Evolutionary conservation across 169 alveolate genomes (phyloP).

Genomic region (Eimeria necatrix): DNA sequence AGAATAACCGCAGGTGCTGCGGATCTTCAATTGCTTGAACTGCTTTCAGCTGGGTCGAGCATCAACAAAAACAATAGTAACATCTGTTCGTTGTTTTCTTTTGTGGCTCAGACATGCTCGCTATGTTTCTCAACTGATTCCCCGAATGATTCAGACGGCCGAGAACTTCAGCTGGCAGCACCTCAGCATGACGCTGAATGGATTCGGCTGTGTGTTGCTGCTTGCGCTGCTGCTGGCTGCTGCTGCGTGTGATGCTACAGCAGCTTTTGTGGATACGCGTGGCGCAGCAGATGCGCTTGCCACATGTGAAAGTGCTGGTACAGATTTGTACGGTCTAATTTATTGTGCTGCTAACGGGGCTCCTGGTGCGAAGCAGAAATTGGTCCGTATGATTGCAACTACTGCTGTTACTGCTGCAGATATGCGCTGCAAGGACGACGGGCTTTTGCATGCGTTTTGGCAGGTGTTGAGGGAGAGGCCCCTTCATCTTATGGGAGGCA

Average conservation of each 20-base stretch:
- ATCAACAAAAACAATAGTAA: neutral
- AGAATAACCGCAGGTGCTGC: neutral
- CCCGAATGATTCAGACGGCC: slow-evolving; percentile 9
- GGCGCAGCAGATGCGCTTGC: neutral
- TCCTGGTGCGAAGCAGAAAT: neutral
- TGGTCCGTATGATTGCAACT: neutral
- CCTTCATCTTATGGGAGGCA: slow-evolving; percentile 17
- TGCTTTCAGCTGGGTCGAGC: neutral
- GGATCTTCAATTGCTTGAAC: neutral
- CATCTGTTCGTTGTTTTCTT: neutral
- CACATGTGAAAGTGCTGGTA: neutral
- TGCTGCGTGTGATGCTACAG: neutral
- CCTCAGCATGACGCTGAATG: slow-evolving; percentile 41
- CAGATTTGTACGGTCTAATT: too few species aligned
- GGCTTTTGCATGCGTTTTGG: slow-evolving; percentile 42
- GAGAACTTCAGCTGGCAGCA: slow-evolving; percentile 7
- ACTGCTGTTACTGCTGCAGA: neutral
- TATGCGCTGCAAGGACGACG: slow-evolving; percentile 17
- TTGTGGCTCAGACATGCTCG: slow-evolving; percentile 1
- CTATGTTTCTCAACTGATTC: slow-evolving; percentile 10
- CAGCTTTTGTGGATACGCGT: neutral
- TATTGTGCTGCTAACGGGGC: too few species aligned
- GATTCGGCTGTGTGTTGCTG: slow-evolving; percentile 8
- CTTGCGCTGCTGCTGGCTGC: slow-evolving; percentile 7
- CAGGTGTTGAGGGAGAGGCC: neutral